Evolutionary conservation across 768 basidiomycete species (phyloP).

Genomic region (Leccinum olivaceopallidum): DNA sequence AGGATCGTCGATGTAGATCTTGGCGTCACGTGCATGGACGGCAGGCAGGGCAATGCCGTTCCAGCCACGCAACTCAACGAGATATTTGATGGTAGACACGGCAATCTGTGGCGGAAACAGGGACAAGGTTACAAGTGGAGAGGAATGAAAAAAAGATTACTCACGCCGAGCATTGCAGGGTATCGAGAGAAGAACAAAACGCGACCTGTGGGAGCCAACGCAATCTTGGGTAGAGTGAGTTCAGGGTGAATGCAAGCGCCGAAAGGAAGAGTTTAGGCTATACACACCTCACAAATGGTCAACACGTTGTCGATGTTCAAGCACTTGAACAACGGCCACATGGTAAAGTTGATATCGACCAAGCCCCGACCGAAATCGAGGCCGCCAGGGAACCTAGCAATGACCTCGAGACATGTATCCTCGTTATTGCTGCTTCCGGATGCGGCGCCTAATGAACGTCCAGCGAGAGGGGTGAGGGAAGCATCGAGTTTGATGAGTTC

Average conservation of each 20-base stretch:
- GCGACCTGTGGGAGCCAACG: slow-evolving; percentile 82
- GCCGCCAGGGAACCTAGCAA: slow-evolving; percentile 90
- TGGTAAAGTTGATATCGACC: slow-evolving; percentile 92
- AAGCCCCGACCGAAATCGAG: slow-evolving; percentile 90
- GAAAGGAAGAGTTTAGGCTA: background rate
- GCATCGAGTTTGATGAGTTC: slow-evolving; percentile 87
- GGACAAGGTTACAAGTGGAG: background rate
- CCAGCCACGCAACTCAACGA: slow-evolving; percentile 93
- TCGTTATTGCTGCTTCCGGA: slow-evolving; percentile 22
- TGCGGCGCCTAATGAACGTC: slow-evolving; percentile 48
- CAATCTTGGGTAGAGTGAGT: slow-evolving; percentile 51
- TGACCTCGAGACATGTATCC: slow-evolving; percentile 69
- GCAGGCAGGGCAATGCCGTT: slow-evolving; percentile 81
- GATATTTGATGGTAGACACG: slow-evolving; percentile 87
- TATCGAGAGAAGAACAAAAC: slow-evolving; percentile 87
- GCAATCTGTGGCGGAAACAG: slow-evolving; percentile 55
- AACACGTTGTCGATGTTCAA: slow-evolving; percentile 92
- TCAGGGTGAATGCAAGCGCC: background rate
- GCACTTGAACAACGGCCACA: slow-evolving; percentile 96
- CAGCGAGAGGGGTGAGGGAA: slow-evolving; percentile 51
- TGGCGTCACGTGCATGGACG: slow-evolving; percentile 87
- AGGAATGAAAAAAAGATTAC: slow-evolving; percentile 16
- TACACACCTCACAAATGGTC: slow-evolving; percentile 80
- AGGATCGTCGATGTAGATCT: slow-evolving; percentile 93
- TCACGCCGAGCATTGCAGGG: slow-evolving; percentile 86